phyloP scores from a whole-genome alignment of 75 land plant genomes.

The Picea sitchensis region DNA sequence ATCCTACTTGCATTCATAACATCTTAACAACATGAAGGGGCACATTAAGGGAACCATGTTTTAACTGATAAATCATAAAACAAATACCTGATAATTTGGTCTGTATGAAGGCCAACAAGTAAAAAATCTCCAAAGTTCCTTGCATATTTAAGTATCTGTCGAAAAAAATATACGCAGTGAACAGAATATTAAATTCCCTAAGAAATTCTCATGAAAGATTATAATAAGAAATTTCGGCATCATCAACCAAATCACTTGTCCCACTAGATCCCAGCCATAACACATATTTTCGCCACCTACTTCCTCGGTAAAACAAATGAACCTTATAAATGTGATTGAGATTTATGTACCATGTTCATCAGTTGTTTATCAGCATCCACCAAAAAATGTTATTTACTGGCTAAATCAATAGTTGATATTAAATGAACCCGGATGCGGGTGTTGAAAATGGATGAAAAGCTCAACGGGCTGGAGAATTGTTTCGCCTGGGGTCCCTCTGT shows the following conservation, averaged over 20 bases:
- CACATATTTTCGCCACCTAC: neutral
- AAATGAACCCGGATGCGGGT: neutral
- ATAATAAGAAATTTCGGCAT: neutral
- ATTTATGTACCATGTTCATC: neutral
- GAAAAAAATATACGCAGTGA: neutral
- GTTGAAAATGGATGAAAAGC: no score
- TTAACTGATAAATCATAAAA: neutral
- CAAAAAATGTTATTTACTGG: neutral
- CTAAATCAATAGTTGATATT: neutral
- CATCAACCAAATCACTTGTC: conserved; percentile 7
- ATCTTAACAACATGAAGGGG: neutral
- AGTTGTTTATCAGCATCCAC: neutral
- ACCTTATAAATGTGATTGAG: neutral
- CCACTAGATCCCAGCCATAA: neutral
- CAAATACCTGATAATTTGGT: conserved; percentile 82
- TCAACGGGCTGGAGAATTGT: no score
- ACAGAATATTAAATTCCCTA: neutral
- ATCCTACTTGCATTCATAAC: neutral
- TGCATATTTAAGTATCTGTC: conserved; percentile 80
- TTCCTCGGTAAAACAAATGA: neutral
- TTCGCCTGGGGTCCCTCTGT: no score
- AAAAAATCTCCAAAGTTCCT: conserved; percentile 85
- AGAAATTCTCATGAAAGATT: neutral
- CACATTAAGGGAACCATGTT: neutral
- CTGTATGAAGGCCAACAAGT: conserved; percentile 94